These are phyloP conservation scores for Serpula lacrymans DNA, from an alignment of 768 basidiomycete species.

Conservation along the genomic window DNA sequence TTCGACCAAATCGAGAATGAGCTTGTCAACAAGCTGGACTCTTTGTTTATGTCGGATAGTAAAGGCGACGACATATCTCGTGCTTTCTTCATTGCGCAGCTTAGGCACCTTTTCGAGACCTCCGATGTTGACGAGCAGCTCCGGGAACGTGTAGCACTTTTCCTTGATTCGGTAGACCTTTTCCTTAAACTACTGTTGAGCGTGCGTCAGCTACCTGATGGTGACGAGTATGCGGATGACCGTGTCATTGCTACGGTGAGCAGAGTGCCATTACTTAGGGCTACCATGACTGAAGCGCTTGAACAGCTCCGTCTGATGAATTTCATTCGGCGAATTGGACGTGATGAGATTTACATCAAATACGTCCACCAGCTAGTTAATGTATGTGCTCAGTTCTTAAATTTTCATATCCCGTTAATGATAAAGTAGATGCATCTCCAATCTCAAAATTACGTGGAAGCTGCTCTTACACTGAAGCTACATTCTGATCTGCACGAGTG, in stretches of 20 bases:
- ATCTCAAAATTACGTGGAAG: constrained; percentile 89
- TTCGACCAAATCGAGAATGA: constrained; percentile 92
- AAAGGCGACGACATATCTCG: constrained; percentile 89
- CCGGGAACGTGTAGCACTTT: constrained; percentile 70
- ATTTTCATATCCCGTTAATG: constrained; percentile 6
- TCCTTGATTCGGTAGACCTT: constrained; percentile 86
- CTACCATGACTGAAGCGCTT: constrained; percentile 7
- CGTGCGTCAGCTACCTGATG: constrained; percentile 85
- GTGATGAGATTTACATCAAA: constrained; percentile 93
- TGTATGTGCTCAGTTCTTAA: constrained; percentile 39
- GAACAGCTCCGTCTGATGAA: constrained; percentile 82
- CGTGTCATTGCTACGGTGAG: constrained; percentile 85
- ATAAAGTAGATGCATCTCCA: constrained; percentile 73
- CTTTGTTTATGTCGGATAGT: constrained; percentile 89
- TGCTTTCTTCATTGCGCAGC: constrained; percentile 88
- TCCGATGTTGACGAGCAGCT: constrained; percentile 78
- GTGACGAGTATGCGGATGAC: constrained; percentile 93
- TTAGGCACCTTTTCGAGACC: constrained; percentile 85
- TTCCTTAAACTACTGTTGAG: constrained; percentile 90
- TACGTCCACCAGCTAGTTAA: constrained; percentile 94
- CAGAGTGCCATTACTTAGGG: constrained; percentile 2
- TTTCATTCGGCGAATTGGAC: constrained; percentile 87
- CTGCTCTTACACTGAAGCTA: constrained; percentile 87
- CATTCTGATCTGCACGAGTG: constrained; percentile 94
- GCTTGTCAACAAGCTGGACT: constrained; percentile 86